Base-by-base conservation (phyloP, 164 flowering plant species). In the Vitis labrusca region DNA sequence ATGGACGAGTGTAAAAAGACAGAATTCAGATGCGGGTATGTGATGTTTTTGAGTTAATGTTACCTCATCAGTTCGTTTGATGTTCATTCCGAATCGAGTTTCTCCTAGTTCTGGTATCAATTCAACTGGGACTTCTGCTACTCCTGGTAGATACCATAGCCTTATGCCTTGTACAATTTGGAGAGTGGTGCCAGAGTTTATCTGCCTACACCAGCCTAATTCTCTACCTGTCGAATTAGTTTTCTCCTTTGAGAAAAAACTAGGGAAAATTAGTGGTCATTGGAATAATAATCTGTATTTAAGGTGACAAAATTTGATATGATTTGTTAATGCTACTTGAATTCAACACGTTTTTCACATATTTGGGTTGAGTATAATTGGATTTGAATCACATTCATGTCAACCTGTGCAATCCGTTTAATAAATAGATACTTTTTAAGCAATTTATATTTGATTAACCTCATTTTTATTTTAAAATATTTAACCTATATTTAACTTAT, bases 31-130 rank as follows among this genome's bases (percentile, higher is more conserved):
- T 58, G 10, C 23, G 8, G 15, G 27, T 9, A 3, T 58, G 5
- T 58, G 15, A 51, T n/a, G 15, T 8, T 30, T 56, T 15, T 50
- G 66, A 56, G 37, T 30, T 11, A 3, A 2, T 50, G 44, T 68
- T 74, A 88, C 89, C 88, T 88, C 89, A 17, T 84, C 87, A 0
- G 85, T 86, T 64, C 82, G 61, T 70, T 76, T 85, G 61, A 88
- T 81, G 72, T 88, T 83, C 81, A 88, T 81, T 64, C 90, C 88
- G n/a, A 82, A 82, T 37, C 84, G 79, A 15, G 56, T 54, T 72
- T 86, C 88, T 62, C 85, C 87, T 11, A 65, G 73, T 70, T 70
- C 63, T 10, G 84, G 85, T 19, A 59, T 70, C 55, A 88, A 67
- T 37, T 75, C 76, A 17, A 83, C 37, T 13, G 62, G 10, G 27